Percentiles rank a stretch among this genome's conserved stretches.
phyloP scores from a whole-genome alignment of 2,329 filamentous ascomycete species.

The Sphaerulina vaccinii region DNA sequence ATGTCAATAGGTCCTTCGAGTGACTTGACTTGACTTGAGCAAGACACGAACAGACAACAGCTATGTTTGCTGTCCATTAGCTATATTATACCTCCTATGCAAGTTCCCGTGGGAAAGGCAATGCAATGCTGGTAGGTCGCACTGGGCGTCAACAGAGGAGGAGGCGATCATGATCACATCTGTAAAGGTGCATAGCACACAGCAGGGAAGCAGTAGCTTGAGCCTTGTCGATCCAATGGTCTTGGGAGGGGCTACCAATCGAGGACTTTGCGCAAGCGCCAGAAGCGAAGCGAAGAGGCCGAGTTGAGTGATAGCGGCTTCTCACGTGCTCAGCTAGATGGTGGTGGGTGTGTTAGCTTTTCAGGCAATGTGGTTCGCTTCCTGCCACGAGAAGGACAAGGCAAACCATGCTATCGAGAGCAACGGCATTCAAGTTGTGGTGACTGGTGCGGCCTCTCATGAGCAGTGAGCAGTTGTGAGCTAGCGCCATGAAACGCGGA shows the following conservation, averaged over 20 bases:
- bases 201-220: not conserved
- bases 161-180: no score
- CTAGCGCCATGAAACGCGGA: not conserved
- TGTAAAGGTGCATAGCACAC: not conserved
- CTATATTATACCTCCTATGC: not conserved
- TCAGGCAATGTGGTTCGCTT: no score
- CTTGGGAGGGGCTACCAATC: slow-evolving; percentile 11
- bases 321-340: not conserved
- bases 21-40: not conserved
- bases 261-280: not conserved
- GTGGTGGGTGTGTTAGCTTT: not conserved
- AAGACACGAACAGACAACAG: no score
- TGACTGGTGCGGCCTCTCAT: not conserved
- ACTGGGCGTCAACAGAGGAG: not conserved
- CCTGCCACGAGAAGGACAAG: not conserved
- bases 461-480: not conserved
- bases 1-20: not conserved
- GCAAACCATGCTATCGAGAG: not conserved
- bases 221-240: not conserved
- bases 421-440: not conserved
- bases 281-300: not conserved
- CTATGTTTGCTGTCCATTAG: no score
- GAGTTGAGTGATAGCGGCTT: not conserved
- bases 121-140: not conserved
- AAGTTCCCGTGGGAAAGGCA: not conserved